Conservation (phyloP, 768 basidiomycete species). For the Termitomyces sp. region DNA sequence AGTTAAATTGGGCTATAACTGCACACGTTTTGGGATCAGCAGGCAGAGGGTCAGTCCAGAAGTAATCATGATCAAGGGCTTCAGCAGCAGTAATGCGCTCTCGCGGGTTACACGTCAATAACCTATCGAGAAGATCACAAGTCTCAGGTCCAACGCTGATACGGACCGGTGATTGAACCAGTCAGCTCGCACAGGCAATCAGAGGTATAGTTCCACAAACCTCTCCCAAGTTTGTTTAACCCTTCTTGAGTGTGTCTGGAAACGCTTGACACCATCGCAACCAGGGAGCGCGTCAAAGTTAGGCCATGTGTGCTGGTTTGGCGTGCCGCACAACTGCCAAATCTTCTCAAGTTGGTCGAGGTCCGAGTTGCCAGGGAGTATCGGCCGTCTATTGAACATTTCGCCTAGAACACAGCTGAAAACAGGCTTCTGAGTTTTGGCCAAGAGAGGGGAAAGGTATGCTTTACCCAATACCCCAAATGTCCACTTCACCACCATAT, state of each 20-base stretch:
- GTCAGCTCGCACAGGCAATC: slow-evolving; percentile 4
- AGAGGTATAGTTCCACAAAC: slow-evolving; percentile 30
- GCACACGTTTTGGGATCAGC: slow-evolving; percentile 77
- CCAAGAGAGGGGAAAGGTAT: neutral
- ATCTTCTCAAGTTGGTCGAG: slow-evolving; percentile 91
- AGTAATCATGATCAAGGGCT: slow-evolving; percentile 90
- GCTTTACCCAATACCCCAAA: slow-evolving; percentile 94
- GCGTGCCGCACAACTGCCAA: slow-evolving; percentile 84
- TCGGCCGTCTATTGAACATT: slow-evolving; percentile 86
- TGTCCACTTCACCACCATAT: slow-evolving; percentile 92
- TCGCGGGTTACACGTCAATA: slow-evolving; percentile 79
- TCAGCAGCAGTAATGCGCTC: slow-evolving; percentile 79
- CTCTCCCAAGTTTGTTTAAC: slow-evolving; percentile 53
- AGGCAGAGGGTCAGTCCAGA: slow-evolving; percentile 87
- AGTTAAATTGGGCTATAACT: neutral
- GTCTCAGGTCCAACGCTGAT: slow-evolving; percentile 66
- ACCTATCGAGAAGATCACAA: slow-evolving; percentile 73
- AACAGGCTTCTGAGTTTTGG: neutral
- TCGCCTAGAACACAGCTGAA: slow-evolving; percentile 91
- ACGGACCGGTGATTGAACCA: neutral
- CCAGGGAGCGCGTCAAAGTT: slow-evolving; percentile 71
- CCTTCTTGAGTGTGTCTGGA: slow-evolving; percentile 45
- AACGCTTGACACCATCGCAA: slow-evolving; percentile 72
- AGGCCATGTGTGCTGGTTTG: slow-evolving; percentile 78
- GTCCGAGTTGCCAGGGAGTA: slow-evolving; percentile 83